Base-by-base conservation (phyloP, 805 yeast species). In the Saccharomycopsis babjevae region DNA sequence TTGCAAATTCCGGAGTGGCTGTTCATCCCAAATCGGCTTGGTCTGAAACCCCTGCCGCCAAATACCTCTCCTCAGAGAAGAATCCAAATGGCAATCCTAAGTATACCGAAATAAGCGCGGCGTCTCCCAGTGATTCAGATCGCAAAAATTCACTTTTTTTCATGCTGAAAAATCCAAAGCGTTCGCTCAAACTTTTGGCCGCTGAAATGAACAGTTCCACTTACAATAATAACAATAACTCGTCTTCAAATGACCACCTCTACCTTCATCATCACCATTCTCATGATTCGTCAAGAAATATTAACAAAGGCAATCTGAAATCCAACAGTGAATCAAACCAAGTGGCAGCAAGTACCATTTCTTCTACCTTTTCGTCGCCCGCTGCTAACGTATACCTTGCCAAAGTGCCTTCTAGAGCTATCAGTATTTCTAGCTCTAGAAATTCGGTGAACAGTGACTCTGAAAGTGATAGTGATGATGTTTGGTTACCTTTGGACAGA, bases 401-500 rank as follows among this genome's bases (percentile, higher is more conserved):
- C 5, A 46, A 46, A 28, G 52, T 46, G 10, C 18, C 52, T 3
- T 46, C 52, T 11, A 46, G 52, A 13, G 28, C n/a, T 11, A 16
- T 46, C 30, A 46, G 52, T 25, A 32, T 46, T 15, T 46, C 52
- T 22, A 22, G 52, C 28, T 46, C 52, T 5, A 22, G 52, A 46
- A 22, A 46, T 22, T 46, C 52, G 5, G 32, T 46, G 3, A 28
- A 46, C 32, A 46, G 52, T 46, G 52, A 46, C 16, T 46, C 52
- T 22, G 52, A 46, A 25, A 46, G 52, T 22, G 52, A 46, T 11
- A 46, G 52, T 22, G 52, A 46, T 46, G 52, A 46, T 56, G 58
- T 56, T 5, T 56, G 58, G 50, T 56, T 56, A 22, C 58, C 58
- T 20, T 39, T 56, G 50, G 58, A 56, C 42, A 39, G 43, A 28